phyloP scores from a whole-genome alignment of 768 basidiomycete species.

The Mrakia frigida region DNA sequence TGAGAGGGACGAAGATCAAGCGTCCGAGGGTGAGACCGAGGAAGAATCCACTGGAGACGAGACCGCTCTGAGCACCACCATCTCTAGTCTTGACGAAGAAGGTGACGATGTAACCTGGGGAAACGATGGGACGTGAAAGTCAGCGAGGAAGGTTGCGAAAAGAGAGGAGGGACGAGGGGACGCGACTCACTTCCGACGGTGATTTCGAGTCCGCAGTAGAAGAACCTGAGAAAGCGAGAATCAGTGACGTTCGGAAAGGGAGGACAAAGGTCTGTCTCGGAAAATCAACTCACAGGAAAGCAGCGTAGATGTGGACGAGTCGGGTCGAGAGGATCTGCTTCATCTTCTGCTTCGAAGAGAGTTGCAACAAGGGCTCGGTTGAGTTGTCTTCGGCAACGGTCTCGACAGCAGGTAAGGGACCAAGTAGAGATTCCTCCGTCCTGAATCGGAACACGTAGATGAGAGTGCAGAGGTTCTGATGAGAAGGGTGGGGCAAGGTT shows the following conservation, averaged over 20 bases:
- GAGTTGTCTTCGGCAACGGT: background rate
- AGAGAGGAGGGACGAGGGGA: too few species aligned
- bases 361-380: background rate
- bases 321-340: constrained; percentile 39
- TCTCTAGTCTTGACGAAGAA: constrained; percentile 48
- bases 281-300: constrained; percentile 38
- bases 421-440: constrained; percentile 51
- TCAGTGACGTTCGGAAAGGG: too few species aligned
- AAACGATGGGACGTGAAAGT: too few species aligned
- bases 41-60: constrained; percentile 51
- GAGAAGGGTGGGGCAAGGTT: background rate
- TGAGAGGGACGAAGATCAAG: constrained; percentile 54
- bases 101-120: constrained; percentile 58
- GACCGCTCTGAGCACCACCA: constrained; percentile 50
- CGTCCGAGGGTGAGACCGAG: constrained; percentile 53
- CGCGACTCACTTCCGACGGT: constrained; percentile 42
- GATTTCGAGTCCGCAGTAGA: constrained; percentile 47
- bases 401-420: background rate
- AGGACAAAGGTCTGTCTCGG: too few species aligned
- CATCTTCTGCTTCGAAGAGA: constrained; percentile 35
- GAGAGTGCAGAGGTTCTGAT: constrained; percentile 50
- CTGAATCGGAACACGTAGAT: constrained; percentile 61
- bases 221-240: constrained; percentile 25
- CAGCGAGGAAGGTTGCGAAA: too few species aligned
- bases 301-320: constrained; percentile 40